These are phyloP conservation scores for Globisporangium nodosum DNA, from an alignment of 352 stramenopile genomes.

Conservation along the genomic window DNA sequence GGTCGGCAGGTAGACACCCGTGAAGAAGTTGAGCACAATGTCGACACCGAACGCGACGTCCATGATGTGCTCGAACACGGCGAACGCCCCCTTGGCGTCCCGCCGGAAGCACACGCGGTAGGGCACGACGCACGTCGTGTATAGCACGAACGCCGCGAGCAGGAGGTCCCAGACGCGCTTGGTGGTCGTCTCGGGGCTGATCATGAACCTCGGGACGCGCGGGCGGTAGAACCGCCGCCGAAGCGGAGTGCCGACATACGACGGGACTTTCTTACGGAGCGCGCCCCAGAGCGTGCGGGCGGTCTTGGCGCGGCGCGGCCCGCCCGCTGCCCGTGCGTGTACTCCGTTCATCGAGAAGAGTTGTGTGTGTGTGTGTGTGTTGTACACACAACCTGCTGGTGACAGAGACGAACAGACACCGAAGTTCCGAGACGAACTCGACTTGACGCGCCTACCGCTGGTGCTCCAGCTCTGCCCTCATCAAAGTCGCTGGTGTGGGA, in stretches of 20 bases:
- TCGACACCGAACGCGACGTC: slow-evolving; percentile 68
- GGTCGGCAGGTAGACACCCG: slow-evolving; percentile 49
- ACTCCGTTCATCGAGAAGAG: slow-evolving; percentile 3
- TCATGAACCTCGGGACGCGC: slow-evolving; percentile 40
- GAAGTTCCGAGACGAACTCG: not conserved
- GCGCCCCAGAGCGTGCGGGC: slow-evolving; percentile 41
- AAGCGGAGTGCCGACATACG: slow-evolving; percentile 27
- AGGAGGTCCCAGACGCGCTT: slow-evolving; percentile 71
- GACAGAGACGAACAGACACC: too few species aligned
- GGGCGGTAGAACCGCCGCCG: slow-evolving; percentile 25
- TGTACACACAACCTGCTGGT: not conserved
- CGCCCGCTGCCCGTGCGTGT: not conserved
- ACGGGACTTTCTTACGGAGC: slow-evolving; percentile 47
- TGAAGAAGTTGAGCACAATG: slow-evolving; percentile 80
- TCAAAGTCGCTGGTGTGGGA: too few species aligned
- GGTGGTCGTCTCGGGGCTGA: slow-evolving; percentile 45
- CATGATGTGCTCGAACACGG: slow-evolving; percentile 46
- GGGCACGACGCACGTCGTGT: slow-evolving; percentile 68
- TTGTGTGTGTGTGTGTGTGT: not conserved
- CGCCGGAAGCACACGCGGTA: slow-evolving; percentile 75
- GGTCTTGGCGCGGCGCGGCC: slow-evolving; percentile 17
- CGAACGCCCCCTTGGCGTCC: slow-evolving; percentile 45
- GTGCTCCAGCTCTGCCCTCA: too few species aligned
- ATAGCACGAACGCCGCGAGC: slow-evolving; percentile 60
- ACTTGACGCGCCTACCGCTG: too few species aligned